Evolutionary conservation across 345 rosid genomes (phyloP), one percentile per base, ranked within the genome.

Genomic region (Isatis tinctoria): DNA sequence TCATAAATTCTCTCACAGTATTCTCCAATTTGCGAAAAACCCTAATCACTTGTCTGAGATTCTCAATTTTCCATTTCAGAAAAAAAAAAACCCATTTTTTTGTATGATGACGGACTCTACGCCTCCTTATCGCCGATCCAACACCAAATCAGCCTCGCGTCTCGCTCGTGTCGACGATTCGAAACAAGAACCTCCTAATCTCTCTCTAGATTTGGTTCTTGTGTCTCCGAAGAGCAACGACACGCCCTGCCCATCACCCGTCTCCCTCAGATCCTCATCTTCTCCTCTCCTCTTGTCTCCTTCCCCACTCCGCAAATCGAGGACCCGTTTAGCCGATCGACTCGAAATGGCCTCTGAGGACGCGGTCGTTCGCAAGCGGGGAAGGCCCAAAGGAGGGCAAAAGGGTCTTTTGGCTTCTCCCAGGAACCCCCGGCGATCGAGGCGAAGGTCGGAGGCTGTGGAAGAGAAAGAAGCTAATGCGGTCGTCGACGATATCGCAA

Each of bases 121-220:
- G 9, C 90, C 92, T 18, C 83, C 83, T 61, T 69, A 83, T 37
- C 87, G 63, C 20, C 84, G 79, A 67, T 82, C 88, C 4, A 85
- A 74, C 56, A 80, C 83, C 6, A 90, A 87, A 74, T 83, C 90
- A 40, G 85, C 90, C 45, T 91, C 96, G 14, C 92, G 96, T 53
- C 82, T 93, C 30, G 83, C 86, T 18, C 71, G 87, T 67, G 74
- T 60, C 6, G 27, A 70, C 39, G 14, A 51, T 30, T 44, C 79
- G 10, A 67, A 79, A 3, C 70, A 76, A 64, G 80, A 49, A 9
- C 20, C 80, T 13, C 81, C 69, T 2, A 80, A 37, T 58, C 80
- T 76, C 20, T 82, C 85, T 69, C 74, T 88, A 28, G 93, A 90
- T 69, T 75, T 85, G 26, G 69, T 70, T 30, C 58, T 85, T 11